Evolutionary conservation across 805 yeast genomes (phyloP), one percentile per base, ranked within the genome.

Genomic region (Candida tibetensis): DNA sequence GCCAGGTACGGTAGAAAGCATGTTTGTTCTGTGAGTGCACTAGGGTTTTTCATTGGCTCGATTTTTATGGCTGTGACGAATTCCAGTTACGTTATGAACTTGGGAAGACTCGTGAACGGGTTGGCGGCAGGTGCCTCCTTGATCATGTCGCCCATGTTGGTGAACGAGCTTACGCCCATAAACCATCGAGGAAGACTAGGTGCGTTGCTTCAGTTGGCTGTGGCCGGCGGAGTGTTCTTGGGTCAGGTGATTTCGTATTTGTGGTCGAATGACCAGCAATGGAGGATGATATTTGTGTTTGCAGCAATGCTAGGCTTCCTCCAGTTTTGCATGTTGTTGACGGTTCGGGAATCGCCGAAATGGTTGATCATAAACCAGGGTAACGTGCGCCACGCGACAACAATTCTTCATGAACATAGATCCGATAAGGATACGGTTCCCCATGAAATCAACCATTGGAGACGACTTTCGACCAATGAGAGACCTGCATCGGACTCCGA

Each of bases 161-260:
- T 69, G 36, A 67, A 60, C 42, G 73, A 69, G 41, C 39, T 68
- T 13, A 54, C 73, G 1, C 72, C 73, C 1, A 45, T 56, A 9
- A 63, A 61, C 42, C 69, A 66, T 37, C 47, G 71, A 15, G 74
- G 74, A n/a, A 51, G 66, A 12, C 44, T 69, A 45, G 74, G 74
- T 1, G 53, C 70, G 2, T 47, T 66, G 23, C 49, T 62, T 28
- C 74, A 67, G 49, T 51, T 66, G 15, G 62, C 69, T 0, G 63
- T 68, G 4, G 64, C 71, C 3, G 37, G 55, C 7, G 72, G 74
- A 3, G 60, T 69, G n/a, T 49, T 66, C 9, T 6, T 49, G 15
- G 60, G 69, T 2, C 72, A 68, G 40, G 30, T 57, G 2, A 48
- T 62, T 9, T 59, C 68, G 5, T 53, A 55, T 18, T 43, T 50